Conservation (phyloP, 2,329 filamentous ascomycete species). For the Leptosphaerulina australis region DNA sequence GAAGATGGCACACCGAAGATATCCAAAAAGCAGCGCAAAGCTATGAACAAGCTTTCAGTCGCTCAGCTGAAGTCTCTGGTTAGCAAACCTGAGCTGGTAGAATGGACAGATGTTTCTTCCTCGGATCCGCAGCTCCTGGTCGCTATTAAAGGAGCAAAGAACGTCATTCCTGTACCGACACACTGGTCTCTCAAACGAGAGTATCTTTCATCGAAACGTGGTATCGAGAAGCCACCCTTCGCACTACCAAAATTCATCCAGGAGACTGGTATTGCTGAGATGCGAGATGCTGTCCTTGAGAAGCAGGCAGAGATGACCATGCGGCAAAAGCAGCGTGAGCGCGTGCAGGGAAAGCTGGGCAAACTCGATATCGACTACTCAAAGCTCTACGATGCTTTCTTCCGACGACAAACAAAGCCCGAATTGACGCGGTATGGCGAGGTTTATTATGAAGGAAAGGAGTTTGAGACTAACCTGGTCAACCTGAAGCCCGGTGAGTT, state of each 20-base stretch:
- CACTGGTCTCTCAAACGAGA: slow-evolving; percentile 98
- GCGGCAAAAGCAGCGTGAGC: slow-evolving; percentile 94
- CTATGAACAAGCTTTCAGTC: slow-evolving; percentile 88
- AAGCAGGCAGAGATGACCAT: slow-evolving; percentile 91
- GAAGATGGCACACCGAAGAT: slow-evolving; percentile 73
- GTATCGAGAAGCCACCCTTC: slow-evolving; percentile 94
- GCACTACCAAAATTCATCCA: slow-evolving; percentile 94
- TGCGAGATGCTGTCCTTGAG: slow-evolving; percentile 94
- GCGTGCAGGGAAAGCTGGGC: slow-evolving; percentile 94
- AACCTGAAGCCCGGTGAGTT: slow-evolving; percentile 90
- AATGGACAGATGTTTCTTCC: slow-evolving; percentile 95
- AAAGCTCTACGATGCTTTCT: slow-evolving; percentile 97
- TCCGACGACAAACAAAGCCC: slow-evolving; percentile 95
- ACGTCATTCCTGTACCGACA: slow-evolving; percentile 89
- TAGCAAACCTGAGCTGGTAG: slow-evolving; percentile 88
- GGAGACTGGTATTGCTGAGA: slow-evolving; percentile 96
- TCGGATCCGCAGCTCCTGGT: slow-evolving; percentile 87
- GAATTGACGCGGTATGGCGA: slow-evolving; percentile 93
- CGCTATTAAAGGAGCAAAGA: slow-evolving; percentile 92
- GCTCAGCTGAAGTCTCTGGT: slow-evolving; percentile 94
- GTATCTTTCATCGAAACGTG: slow-evolving; percentile 94
- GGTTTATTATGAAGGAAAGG: slow-evolving; percentile 99
- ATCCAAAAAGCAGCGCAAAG: slow-evolving; percentile 94
- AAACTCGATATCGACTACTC: slow-evolving; percentile 98
- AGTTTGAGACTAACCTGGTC: slow-evolving; percentile 92